Percentiles rank a stretch among this genome's conserved stretches.
Conservation (phyloP, 768 basidiomycete genomes). For the Termitomyces sp. region DNA sequence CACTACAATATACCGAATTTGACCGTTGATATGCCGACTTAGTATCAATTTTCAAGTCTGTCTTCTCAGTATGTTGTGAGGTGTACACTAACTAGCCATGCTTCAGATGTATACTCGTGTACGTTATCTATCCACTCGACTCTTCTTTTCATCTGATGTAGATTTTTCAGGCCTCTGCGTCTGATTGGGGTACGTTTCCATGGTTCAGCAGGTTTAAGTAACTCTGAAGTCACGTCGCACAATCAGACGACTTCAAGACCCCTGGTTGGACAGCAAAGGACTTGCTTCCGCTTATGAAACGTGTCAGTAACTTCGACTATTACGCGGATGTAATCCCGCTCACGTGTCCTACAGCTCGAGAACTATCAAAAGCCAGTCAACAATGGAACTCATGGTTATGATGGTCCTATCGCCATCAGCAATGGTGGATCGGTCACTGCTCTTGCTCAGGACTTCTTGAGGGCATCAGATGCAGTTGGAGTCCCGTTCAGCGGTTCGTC, state of each 20-base stretch:
- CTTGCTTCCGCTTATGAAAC: conserved; percentile 67
- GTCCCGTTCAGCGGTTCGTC: conserved; percentile 59
- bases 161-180: conserved; percentile 50
- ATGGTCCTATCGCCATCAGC: conserved; percentile 69
- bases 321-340: too few relatives aligned
- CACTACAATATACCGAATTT: not conserved
- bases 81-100: not conserved
- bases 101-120: conserved; percentile 63
- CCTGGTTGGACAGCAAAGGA: conserved; percentile 66
- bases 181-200: conserved; percentile 53
- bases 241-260: conserved; percentile 65
- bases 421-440: conserved; percentile 61
- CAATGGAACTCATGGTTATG: conserved; percentile 64
- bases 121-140: conserved; percentile 5
- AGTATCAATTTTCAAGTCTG: conserved; percentile 69
- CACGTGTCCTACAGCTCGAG: conserved; percentile 40
- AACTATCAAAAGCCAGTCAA: conserved; percentile 72
- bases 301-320: conserved; percentile 26
- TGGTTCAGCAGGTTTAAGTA: not conserved
- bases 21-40: not conserved
- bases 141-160: not conserved
- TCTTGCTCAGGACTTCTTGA: conserved; percentile 65
- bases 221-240: not conserved
- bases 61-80: not conserved
- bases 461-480: conserved; percentile 54